Percentiles rank a stretch among this genome's conserved stretches.
Conservation (phyloP, 208 protist species). For the Trypanosoma platydactyli region DNA sequence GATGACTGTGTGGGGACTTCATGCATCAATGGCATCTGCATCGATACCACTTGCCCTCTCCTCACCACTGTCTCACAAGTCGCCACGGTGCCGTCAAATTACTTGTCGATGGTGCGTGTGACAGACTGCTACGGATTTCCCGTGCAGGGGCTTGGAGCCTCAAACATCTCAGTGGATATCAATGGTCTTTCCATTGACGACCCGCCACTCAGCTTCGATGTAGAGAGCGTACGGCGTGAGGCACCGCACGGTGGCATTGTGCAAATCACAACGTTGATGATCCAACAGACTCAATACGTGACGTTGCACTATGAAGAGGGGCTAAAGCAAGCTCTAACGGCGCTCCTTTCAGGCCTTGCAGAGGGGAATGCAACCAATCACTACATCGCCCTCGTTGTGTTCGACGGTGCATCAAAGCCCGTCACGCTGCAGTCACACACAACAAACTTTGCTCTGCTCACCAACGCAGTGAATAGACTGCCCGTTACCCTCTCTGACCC, state of each 20-base stretch:
- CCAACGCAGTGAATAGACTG: not conserved
- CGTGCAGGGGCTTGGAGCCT: not conserved
- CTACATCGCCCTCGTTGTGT: slow-evolving; percentile 13
- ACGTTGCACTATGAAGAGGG: not conserved
- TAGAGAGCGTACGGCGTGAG: slow-evolving; percentile 9
- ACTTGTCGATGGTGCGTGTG: slow-evolving; percentile 8
- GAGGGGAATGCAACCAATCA: not conserved
- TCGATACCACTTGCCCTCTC: slow-evolving; percentile 6
- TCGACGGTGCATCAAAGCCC: slow-evolving; percentile 1
- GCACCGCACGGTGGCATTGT: not conserved
- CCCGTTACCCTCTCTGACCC: slow-evolving; percentile 11
- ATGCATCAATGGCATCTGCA: slow-evolving; percentile 9
- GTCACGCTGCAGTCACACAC: slow-evolving; percentile 21
- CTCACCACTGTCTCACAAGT: slow-evolving; percentile 1
- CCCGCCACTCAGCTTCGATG: slow-evolving; percentile 8
- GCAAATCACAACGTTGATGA: slow-evolving; percentile 13
- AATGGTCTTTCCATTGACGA: slow-evolving; percentile 17
- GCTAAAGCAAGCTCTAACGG: not conserved
- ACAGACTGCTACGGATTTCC: slow-evolving; percentile 17
- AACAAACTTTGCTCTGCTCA: slow-evolving; percentile 4
- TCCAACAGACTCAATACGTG: slow-evolving; percentile 13
- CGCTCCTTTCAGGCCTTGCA: not conserved
- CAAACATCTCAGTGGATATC: slow-evolving; percentile 8
- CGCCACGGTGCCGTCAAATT: slow-evolving; percentile 10
- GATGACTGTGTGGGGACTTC: slow-evolving; percentile 11